phyloP scores from a whole-genome alignment of 352 stramenopile species.

The Globisporangium paddicum region DNA sequence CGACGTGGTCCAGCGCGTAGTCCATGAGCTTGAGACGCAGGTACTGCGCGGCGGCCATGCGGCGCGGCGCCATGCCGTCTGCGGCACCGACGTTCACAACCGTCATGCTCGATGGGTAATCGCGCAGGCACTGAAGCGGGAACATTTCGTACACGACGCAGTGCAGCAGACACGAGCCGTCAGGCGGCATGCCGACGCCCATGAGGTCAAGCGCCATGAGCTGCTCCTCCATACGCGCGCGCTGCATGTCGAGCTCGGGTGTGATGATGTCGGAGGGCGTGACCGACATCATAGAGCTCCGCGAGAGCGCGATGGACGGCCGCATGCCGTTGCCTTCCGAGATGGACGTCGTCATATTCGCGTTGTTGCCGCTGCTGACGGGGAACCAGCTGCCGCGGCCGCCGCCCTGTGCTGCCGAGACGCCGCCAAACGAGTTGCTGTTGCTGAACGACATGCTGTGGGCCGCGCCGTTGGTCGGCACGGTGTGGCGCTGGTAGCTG shows the following conservation, averaged over 20 bases:
- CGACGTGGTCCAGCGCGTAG: constrained; percentile 64
- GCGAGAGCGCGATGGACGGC: constrained; percentile 28
- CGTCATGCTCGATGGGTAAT: constrained; percentile 69
- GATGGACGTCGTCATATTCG: not conserved
- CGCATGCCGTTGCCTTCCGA: constrained; percentile 13
- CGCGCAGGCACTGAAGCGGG: constrained; percentile 63
- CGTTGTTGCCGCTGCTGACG: constrained; percentile 12
- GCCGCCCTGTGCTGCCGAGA: constrained; percentile 13
- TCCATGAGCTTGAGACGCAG: constrained; percentile 69
- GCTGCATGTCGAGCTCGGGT: constrained; percentile 66
- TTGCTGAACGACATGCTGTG: constrained; percentile 13
- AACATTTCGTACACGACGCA: constrained; percentile 87
- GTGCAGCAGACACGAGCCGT: constrained; percentile 78
- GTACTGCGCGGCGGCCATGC: constrained; percentile 57
- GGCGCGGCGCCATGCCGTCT: constrained; percentile 68
- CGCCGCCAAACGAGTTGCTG: constrained; percentile 29
- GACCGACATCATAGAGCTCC: constrained; percentile 50
- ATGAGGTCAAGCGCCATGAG: constrained; percentile 54
- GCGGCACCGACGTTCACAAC: constrained; percentile 79
- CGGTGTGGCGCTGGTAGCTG: constrained; percentile 49
- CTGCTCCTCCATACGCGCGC: constrained; percentile 73
- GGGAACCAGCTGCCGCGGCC: constrained; percentile 60
- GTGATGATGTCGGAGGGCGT: constrained; percentile 65
- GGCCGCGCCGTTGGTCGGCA: not conserved
- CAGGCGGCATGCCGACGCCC: constrained; percentile 75